Evolutionary conservation across 352 stramenopile species (phyloP), one percentile per base, ranked within the genome.

Genomic region (Phytophthora ramorum): DNA sequence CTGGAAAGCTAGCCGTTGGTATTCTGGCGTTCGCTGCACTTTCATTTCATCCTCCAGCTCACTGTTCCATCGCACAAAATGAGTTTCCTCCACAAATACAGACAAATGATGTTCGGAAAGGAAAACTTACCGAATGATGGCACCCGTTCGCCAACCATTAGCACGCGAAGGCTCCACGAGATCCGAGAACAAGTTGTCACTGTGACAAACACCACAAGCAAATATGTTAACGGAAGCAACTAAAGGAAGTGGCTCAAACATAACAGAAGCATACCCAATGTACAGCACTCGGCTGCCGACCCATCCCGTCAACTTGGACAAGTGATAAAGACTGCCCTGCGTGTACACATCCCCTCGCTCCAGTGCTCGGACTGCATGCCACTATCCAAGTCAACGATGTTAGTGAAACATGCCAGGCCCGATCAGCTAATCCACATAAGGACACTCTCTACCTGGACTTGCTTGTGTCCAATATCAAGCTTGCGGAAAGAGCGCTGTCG

Each of bases 131-230:
- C 92, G 92, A 41, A 96, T 97, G 40, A 98, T 97, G 3, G 92
- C 95, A 28, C 91, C 95, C 10, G 95, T 98, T 47, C 88, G 90
- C 95, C 95, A 98, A 1, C 93, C 92, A 63, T 90, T 97, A 71
- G 97, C 95, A 30, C 93, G 87, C 30, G 95, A 97, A 4, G 95
- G 93, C 66, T 98, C 93, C 8, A 98, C 92, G 40, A 98, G 76
- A 81, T 98, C 93, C 7, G 95, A 95, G 69, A 98, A 98, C 14
- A 98, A 69, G 41, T 91, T 97, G 56, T 98, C 94, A 34, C 83
- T 92, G 64, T 49, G 35, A 43, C 10, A 1, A 38, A 16, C 0
- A 38, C 13, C 7, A 38, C 34, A 5, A 49, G n/a, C 2, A 63
- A 20, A 37, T 14, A 20, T 30, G 13, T 35, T 9, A 53, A 5